These are phyloP conservation scores for Saccharomyces hybrid DNA, from an alignment of 1,139 yeast genomes.

Conservation along the genomic window DNA sequence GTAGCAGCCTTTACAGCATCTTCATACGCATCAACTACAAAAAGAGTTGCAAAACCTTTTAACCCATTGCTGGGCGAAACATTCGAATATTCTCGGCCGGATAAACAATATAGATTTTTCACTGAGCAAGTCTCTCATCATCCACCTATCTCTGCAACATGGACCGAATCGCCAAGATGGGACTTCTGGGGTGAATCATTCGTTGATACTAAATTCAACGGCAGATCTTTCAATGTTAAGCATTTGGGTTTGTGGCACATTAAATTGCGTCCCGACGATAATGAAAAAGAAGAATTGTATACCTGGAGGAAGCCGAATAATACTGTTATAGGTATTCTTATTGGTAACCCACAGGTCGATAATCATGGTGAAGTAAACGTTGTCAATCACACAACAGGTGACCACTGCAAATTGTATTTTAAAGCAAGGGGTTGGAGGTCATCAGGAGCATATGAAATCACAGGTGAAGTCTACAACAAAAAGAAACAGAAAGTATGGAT, in stretches of 20 bases:
- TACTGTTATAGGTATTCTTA: slow-evolving; percentile 88
- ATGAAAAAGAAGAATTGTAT: slow-evolving; percentile 52
- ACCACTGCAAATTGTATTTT: slow-evolving; percentile 61
- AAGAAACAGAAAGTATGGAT: slow-evolving; percentile 61
- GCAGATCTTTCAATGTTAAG: slow-evolving; percentile 88
- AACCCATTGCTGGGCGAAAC: slow-evolving; percentile 95
- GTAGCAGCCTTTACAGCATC: slow-evolving; percentile 93
- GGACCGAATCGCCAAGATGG: slow-evolving; percentile 86
- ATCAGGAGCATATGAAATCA: slow-evolving; percentile 81
- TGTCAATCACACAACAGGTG: slow-evolving; percentile 81
- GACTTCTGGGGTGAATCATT: slow-evolving; percentile 92
- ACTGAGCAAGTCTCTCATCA: slow-evolving; percentile 96
- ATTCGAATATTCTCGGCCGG: slow-evolving; percentile 85
- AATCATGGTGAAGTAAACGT: slow-evolving; percentile 91
- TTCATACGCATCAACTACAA: slow-evolving; percentile 86
- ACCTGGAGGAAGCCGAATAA: slow-evolving; percentile 92
- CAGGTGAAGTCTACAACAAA: slow-evolving; percentile 61
- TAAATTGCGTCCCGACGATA: slow-evolving; percentile 64
- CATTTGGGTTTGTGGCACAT: slow-evolving; percentile 92
- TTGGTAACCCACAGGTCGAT: slow-evolving; percentile 95
- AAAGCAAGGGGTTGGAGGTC: slow-evolving; percentile 98
- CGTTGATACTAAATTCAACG: slow-evolving; percentile 83
- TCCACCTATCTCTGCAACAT: slow-evolving; percentile 90
- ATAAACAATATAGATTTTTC: slow-evolving; percentile 71
- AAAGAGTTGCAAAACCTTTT: slow-evolving; percentile 94